Conservation (phyloP, 78 protist genomes). For the Dictyostelium intermedium region DNA sequence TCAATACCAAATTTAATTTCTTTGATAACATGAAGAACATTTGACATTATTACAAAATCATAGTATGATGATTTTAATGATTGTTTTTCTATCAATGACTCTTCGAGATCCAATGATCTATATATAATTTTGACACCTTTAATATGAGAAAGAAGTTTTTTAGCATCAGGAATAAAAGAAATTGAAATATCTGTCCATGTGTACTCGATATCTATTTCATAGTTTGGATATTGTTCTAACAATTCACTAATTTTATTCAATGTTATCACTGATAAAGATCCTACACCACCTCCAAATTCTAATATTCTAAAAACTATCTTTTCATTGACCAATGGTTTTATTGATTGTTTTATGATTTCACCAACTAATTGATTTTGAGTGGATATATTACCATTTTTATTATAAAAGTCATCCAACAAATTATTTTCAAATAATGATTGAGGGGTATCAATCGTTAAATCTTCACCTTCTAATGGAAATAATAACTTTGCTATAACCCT, state of each 20-base stretch:
- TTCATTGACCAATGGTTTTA: neutral
- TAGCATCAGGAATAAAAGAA: neutral
- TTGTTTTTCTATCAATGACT: neutral
- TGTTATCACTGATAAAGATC: neutral
- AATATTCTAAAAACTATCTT: conserved; percentile 1
- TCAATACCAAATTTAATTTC: neutral
- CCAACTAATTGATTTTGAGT: neutral
- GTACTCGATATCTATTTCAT: neutral
- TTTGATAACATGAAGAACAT: neutral
- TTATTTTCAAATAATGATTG: neutral
- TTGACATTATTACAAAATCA: neutral
- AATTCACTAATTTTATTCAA: neutral
- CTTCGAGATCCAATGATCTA: neutral
- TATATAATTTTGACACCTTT: neutral
- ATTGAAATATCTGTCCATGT: neutral
- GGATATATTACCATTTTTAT: neutral
- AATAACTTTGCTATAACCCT: neutral
- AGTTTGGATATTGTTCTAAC: neutral
- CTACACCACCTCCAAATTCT: conserved; percentile 11
- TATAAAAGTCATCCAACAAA: neutral
- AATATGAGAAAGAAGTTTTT: neutral
- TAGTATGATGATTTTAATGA: neutral
- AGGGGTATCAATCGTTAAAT: too few relatives aligned
- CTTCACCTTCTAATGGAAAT: neutral
- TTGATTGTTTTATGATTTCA: neutral